Base-by-base conservation (phyloP, 176 grass and related monocot species). In the Eremochloa ophiuroides region DNA sequence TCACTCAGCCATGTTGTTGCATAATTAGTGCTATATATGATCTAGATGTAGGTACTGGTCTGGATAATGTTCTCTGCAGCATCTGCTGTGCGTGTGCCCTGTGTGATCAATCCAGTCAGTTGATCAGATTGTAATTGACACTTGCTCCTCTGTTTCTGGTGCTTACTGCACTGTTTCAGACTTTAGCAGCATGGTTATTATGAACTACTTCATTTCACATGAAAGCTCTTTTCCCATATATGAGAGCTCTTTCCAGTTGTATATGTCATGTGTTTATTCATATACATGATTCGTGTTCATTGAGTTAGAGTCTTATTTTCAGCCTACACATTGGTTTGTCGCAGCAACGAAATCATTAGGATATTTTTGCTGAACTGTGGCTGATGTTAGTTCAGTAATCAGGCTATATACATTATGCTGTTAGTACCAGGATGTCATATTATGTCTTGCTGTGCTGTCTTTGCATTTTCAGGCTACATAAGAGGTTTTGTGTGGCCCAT, bases 31-130 rank as follows among this genome's bases (percentile, higher is more conserved):
- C 77, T 76, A 38, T 76, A 44, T 85, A 72, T 72, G 65, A 55
- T 56, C 17, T 85, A 71, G 82, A 30, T 46, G 41, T 71, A 9
- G 41, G 40, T 69, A 60, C 62, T 69, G 48, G 26, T 74, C 81
- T 74, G 69, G 71, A 75, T 75, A 40, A 11, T 88, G 76, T 50
- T 30, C 8, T 41, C 60, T 7, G 69, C 63, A 62, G 62, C 62
- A 40, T 74, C 35, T 14, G 62, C 25, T 60, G 53, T 77, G 64
- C 31, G 16, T 63, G 63, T 48, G 78, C 81, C 29, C 37, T 75
- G 60, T 38, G 46, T 38, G 80, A 80, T 88, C 86, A 84, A 74
- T 84, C 67, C 48, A 48, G 48, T 66, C 61, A 48, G 75, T 88
- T 88, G 75, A 88, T 51, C 75, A 27, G 29, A 39, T 74, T 80